Conservation (phyloP, 257 asterid species). For the Scutellaria barbata region DNA sequence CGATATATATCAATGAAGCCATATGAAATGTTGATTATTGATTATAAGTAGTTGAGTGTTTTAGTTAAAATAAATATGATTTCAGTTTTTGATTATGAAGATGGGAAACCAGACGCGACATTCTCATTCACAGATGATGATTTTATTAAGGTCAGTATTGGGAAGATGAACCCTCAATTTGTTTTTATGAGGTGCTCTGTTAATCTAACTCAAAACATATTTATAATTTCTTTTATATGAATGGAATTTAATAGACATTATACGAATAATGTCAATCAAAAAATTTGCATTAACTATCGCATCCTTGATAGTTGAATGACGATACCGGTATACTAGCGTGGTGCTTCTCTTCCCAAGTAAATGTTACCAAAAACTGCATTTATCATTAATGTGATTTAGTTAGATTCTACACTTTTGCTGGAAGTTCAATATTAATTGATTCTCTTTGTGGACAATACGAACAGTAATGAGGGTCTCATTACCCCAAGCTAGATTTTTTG, state of each 20-base stretch:
- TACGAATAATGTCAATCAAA: constrained; percentile 26
- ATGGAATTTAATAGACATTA: not conserved
- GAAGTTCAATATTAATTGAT: too few species aligned
- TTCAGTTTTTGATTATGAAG: constrained; percentile 51
- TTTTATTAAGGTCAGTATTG: constrained; percentile 52
- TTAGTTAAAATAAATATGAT: not conserved
- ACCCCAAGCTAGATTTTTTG: too few species aligned
- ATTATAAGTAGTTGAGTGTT: not conserved
- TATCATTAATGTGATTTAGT: too few species aligned
- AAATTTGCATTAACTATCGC: too few species aligned
- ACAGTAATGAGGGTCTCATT: too few species aligned
- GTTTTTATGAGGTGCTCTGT: constrained; percentile 67
- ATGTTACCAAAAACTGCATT: too few species aligned
- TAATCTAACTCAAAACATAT: constrained; percentile 24
- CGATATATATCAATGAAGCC: constrained; percentile 27
- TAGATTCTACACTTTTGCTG: too few species aligned
- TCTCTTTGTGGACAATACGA: too few species aligned
- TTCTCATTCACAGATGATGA: constrained; percentile 89
- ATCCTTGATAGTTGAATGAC: too few species aligned
- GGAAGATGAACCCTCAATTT: constrained; percentile 64
- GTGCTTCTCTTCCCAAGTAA: too few species aligned
- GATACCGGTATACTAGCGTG: too few species aligned
- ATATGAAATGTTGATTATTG: constrained; percentile 54
- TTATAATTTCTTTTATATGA: not conserved
- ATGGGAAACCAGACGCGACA: constrained; percentile 93